Base-by-base conservation (phyloP, 2,329 filamentous ascomycete genomes). In the Corynespora cassiicola region DNA sequence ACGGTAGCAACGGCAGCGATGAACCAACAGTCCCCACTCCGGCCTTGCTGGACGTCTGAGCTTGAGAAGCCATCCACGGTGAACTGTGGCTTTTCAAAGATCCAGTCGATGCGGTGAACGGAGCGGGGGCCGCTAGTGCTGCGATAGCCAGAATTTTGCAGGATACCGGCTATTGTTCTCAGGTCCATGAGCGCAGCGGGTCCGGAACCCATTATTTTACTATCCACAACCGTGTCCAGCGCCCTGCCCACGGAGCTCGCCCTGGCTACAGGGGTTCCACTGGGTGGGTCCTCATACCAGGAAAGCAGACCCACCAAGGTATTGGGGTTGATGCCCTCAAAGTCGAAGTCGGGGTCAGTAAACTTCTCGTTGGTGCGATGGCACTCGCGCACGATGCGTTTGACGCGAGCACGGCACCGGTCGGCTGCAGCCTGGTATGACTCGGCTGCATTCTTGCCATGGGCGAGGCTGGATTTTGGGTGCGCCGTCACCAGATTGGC, bases 21-120 rank as follows among this genome's bases (percentile, higher is more conserved):
- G 42, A 94, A 80, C 88, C 89, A 95, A 63, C 90, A 95, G 59
- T 95, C 88, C 0, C 89, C 89, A 47, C 85, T 83, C 3, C 78
- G 75, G 1, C 89, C 89, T 65, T 94, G 89, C 10, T 86, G 79
- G 7, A 95, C 84, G 65, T 94, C 88, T 40, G 84, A 86, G 22
- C 87, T 85, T 3, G 82, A 84, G 5, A 86, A 86, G 0, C 87
- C 86, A 42, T 91, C 86, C 35, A 89, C 80, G 58, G 81, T 90
- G 63, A 95, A 94, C 39, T 81, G 73, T 0, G 88, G 87, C 0
- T 81, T 75, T 24, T 90, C 86, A 45, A 91, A 92, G 18, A 92
- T 86, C 60, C 90, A 87, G 63, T 88, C 56, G n/a, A 66, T 44
- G 8, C 63, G 55, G 38, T 67, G 62, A 10, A 62, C 52, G 5